These are phyloP conservation scores for Aspergillus versicolor DNA, from an alignment of 2,329 filamentous ascomycete species.

Conservation along the genomic window DNA sequence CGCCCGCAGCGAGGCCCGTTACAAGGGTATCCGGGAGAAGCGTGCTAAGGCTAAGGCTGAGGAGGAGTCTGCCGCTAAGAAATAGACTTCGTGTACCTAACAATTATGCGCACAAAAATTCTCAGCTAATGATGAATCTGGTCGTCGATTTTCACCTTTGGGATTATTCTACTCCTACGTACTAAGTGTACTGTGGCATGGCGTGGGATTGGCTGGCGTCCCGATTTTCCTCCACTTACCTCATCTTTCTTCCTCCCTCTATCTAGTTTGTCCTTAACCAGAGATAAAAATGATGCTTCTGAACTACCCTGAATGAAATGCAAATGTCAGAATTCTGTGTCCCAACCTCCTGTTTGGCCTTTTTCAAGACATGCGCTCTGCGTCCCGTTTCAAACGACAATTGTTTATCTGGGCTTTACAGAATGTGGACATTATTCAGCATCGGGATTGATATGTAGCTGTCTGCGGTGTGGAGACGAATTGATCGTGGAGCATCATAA, in stretches of 20 bases:
- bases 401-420: not conserved
- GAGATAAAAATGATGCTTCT: constrained; percentile 30
- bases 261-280: constrained; percentile 31
- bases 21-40: constrained; percentile 87
- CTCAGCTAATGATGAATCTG: constrained; percentile 39
- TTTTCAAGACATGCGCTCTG: not conserved
- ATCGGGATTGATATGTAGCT: not conserved
- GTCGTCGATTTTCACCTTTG: constrained; percentile 36
- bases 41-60: constrained; percentile 79
- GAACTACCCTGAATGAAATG: constrained; percentile 35
- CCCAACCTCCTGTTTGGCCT: constrained; percentile 1
- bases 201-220: constrained; percentile 12
- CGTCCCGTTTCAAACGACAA: too few relatives aligned
- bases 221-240: constrained; percentile 14
- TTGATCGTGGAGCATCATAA: not conserved
- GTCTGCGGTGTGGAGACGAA: too few relatives aligned
- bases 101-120: constrained; percentile 19
- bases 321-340: constrained; percentile 33
- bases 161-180: constrained; percentile 21
- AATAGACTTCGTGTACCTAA: constrained; percentile 41
- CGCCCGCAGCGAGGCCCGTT: constrained; percentile 78
- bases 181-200: constrained; percentile 33
- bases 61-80: constrained; percentile 58
- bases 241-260: not conserved
- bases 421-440: too few relatives aligned